A percentile compares a stretch with the other conserved stretches of the same genome.
phyloP scores from a whole-genome alignment of 2,329 filamentous ascomycete genomes.

The Diplocarpon rosae region DNA sequence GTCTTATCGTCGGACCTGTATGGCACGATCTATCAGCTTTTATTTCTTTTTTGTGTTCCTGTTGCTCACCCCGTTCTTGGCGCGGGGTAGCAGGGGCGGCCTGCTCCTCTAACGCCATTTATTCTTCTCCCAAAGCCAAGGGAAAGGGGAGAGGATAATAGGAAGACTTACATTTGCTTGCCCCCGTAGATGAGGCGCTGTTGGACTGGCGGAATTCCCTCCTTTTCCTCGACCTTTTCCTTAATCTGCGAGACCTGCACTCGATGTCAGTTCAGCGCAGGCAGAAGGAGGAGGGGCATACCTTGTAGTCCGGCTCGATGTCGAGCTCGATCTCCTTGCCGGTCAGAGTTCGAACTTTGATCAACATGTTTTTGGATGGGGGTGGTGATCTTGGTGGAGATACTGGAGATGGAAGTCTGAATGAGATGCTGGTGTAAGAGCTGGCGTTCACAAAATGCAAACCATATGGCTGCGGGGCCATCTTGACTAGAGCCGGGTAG shows the following conservation, averaged over 20 bases:
- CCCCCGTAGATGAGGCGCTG: slow-evolving; percentile 93
- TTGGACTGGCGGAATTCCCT: slow-evolving; percentile 93
- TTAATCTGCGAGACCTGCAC: slow-evolving; percentile 84
- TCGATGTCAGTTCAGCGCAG: neutral
- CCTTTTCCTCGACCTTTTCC: slow-evolving; percentile 98
- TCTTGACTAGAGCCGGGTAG: too few relatives aligned
- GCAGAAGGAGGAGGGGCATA: slow-evolving; percentile 29
- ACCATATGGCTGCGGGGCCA: too few relatives aligned
- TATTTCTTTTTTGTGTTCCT: neutral
- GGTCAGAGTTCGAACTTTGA: slow-evolving; percentile 89
- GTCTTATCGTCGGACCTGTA: slow-evolving; percentile 88
- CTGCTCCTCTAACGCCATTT: neutral
- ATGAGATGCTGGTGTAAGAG: too few relatives aligned
- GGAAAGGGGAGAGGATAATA: neutral
- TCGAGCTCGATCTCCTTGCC: slow-evolving; percentile 99
- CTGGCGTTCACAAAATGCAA: too few relatives aligned
- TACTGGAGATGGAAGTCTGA: too few relatives aligned
- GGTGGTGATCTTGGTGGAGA: too few relatives aligned
- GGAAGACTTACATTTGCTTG: slow-evolving; percentile 75
- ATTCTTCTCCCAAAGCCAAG: neutral
- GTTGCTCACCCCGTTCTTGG: neutral
- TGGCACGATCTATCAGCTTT: neutral
- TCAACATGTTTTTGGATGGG: neutral
- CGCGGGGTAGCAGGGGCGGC: slow-evolving; percentile 6
- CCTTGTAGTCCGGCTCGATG: slow-evolving; percentile 90